phyloP scores from a whole-genome alignment of 73 alveolate species.

The Durusdinium trenchii region DNA sequence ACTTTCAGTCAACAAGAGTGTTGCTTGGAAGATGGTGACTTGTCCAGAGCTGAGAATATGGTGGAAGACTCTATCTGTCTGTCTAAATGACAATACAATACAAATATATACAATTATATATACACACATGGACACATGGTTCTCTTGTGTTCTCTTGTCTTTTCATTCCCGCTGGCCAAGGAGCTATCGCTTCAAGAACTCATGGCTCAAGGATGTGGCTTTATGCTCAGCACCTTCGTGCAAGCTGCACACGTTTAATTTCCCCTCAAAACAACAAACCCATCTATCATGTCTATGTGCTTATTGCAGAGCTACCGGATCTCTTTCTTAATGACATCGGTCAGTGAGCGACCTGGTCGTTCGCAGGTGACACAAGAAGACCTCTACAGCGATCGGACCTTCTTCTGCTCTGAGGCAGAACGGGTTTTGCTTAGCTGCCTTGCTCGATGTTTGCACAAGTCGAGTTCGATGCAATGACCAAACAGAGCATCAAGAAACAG shows the following conservation, averaged over 20 bases:
- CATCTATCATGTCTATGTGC: too few species aligned
- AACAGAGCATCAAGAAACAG: too few species aligned
- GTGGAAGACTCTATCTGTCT: too few species aligned
- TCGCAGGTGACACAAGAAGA: constrained; percentile 60
- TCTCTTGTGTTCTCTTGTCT: background rate
- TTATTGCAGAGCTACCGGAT: background rate
- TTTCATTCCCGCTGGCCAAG: background rate
- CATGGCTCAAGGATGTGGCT: constrained; percentile 77
- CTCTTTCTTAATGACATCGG: background rate
- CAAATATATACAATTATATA: too few species aligned
- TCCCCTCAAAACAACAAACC: too few species aligned
- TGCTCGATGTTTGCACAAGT: too few species aligned
- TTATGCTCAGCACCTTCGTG: background rate
- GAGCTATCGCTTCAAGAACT: constrained; percentile 88
- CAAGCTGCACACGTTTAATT: background rate
- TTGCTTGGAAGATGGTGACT: too few species aligned
- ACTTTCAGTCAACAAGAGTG: background rate
- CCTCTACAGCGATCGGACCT: constrained; percentile 56
- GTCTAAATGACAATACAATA: too few species aligned
- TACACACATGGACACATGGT: too few species aligned
- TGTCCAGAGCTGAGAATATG: too few species aligned
- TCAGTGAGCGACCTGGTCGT: background rate
- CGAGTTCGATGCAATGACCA: too few species aligned
- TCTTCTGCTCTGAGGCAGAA: constrained; percentile 70
- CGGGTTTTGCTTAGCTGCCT: too few species aligned